Evolutionary conservation across 225 moss, liverwort and hornwort genomes (phyloP).

Genomic region (Polytrichum formosum): DNA sequence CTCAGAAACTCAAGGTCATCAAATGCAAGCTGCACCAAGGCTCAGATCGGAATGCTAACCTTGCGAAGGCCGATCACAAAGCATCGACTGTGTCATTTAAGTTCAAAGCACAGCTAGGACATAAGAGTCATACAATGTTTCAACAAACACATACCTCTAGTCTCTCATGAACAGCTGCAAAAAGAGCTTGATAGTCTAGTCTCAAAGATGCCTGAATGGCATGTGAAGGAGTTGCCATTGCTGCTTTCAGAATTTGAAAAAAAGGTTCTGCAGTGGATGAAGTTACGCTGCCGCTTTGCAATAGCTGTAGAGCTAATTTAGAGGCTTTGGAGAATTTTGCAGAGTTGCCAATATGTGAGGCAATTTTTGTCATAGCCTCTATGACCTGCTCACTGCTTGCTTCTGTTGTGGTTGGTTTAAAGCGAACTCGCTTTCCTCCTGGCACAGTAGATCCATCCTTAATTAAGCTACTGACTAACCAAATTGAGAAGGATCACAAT

Average conservation of each 20-base stretch:
- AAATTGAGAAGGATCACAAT: too few relatives aligned
- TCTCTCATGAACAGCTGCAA: constrained; percentile 52
- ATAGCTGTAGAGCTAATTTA: constrained; percentile 81
- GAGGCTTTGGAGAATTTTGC: constrained; percentile 85
- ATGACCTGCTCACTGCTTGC: constrained; percentile 78
- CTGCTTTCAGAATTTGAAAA: constrained; percentile 66
- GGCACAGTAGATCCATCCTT: not conserved
- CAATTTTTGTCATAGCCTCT: constrained; percentile 83
- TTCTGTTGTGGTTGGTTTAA: constrained; percentile 77
- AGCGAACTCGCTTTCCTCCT: constrained; percentile 75
- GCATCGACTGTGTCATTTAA: too few relatives aligned
- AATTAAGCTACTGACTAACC: too few relatives aligned
- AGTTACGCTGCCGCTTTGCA: constrained; percentile 68
- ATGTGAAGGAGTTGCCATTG: constrained; percentile 63
- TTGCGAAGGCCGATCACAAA: too few relatives aligned
- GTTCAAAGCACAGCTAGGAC: too few relatives aligned
- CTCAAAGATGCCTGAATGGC: constrained; percentile 53
- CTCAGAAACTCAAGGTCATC: too few relatives aligned
- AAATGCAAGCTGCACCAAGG: too few relatives aligned
- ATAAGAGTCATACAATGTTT: not conserved
- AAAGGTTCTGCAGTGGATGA: constrained; percentile 55
- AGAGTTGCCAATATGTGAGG: constrained; percentile 82
- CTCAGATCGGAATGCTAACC: too few relatives aligned
- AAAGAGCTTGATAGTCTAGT: constrained; percentile 75
- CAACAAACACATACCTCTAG: constrained; percentile 48